Percentiles rank a stretch among this genome's conserved stretches.
These are phyloP conservation scores for Trametes sp. DNA, from an alignment of 1,284 basidiomycete species.

Conservation along the genomic window DNA sequence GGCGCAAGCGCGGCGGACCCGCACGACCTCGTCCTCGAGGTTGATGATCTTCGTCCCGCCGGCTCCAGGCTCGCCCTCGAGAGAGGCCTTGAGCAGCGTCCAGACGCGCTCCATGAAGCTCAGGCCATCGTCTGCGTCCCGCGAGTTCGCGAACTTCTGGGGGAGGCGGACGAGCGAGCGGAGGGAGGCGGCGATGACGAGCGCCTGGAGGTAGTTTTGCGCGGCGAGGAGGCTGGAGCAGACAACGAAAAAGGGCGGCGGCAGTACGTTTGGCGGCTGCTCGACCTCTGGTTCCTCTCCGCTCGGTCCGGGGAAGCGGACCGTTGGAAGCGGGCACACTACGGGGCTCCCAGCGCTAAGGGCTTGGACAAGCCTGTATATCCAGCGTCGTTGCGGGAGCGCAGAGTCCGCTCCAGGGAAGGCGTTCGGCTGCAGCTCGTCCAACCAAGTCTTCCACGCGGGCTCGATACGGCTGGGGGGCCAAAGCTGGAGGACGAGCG, in stretches of 20 bases:
- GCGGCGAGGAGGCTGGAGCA: conserved; percentile 58
- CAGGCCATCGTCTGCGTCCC: conserved; percentile 13
- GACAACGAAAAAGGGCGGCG: conserved; percentile 68
- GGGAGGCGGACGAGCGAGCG: conserved; percentile 59
- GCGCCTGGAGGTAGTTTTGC: conserved; percentile 76
- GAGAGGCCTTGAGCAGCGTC: conserved; percentile 66
- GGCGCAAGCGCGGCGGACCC: conserved; percentile 40
- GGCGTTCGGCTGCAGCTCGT: conserved; percentile 28
- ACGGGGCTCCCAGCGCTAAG: conserved; percentile 55
- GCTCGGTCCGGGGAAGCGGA: conserved; percentile 21
- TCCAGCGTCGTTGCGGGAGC: conserved; percentile 45
- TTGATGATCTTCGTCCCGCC: conserved; percentile 64
- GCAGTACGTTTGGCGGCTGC: conserved; percentile 50
- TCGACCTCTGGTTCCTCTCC: conserved; percentile 24
- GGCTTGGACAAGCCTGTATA: conserved; percentile 54
- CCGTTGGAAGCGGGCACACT: conserved; percentile 50
- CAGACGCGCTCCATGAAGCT: conserved; percentile 66
- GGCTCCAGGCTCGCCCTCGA: conserved; percentile 52
- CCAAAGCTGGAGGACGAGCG: conserved; percentile 62
- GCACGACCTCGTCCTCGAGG: conserved; percentile 75
- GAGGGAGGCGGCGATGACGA: conserved; percentile 69
- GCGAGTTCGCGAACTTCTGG: conserved; percentile 10
- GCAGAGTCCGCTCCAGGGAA: conserved; percentile 15
- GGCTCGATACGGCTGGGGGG: conserved; percentile 41
- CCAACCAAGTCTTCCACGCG: conserved; percentile 53